These are phyloP conservation scores for Alternaria longipes DNA, from an alignment of 2,329 filamentous ascomycete genomes.

Conservation along the genomic window DNA sequence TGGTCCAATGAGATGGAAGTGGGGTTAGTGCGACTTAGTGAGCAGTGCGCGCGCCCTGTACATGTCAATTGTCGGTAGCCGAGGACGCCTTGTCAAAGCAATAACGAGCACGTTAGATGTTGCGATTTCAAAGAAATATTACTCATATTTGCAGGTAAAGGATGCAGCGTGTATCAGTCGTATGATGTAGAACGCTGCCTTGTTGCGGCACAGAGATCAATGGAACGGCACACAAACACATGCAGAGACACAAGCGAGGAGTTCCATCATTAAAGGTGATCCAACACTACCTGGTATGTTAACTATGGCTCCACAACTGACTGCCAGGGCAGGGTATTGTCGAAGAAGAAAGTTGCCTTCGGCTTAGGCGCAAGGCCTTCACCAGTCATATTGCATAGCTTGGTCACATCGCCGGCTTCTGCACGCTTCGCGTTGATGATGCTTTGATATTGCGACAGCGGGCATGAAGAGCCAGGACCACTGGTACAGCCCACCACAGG, in stretches of 20 bases:
- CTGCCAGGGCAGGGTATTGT: constrained; percentile 36
- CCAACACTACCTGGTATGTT: not conserved
- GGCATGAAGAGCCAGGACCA: constrained; percentile 59
- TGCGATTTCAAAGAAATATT: not conserved
- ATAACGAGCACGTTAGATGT: not conserved
- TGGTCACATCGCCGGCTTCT: constrained; percentile 61
- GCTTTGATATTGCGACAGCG: constrained; percentile 40
- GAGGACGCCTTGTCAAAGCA: not conserved
- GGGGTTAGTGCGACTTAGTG: constrained; percentile 1
- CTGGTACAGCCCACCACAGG: constrained; percentile 64
- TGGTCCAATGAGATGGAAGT: not conserved
- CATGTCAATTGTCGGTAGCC: constrained; percentile 10
- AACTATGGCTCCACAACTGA: constrained; percentile 30
- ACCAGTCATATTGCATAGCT: constrained; percentile 53
- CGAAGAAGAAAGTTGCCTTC: constrained; percentile 39
- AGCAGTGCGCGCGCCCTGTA: constrained; percentile 12
- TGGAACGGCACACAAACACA: not conserved
- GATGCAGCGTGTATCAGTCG: not conserved
- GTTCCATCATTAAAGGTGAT: not conserved
- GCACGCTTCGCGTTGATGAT: constrained; percentile 57
- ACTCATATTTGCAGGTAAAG: not conserved
- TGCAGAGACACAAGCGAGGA: not conserved
- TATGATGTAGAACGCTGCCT: not conserved
- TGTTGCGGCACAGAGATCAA: not conserved
- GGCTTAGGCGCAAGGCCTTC: constrained; percentile 19